Evolutionary conservation across 306 rosid genomes (phyloP).

Genomic region (Quercus bicolor): DNA sequence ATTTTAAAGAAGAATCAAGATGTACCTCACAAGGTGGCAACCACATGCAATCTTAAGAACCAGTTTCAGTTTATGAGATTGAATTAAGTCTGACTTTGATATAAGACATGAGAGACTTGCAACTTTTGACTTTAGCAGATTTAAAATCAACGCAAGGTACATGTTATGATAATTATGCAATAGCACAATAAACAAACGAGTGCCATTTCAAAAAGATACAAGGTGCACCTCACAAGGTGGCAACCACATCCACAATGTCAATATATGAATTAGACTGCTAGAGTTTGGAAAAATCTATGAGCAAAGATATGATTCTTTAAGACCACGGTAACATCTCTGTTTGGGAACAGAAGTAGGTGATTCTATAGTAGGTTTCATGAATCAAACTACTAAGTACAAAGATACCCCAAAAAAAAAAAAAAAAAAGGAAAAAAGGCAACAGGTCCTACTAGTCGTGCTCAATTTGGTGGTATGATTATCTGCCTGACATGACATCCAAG

Average conservation of each 20-base stretch:
- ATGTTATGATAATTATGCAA: neutral
- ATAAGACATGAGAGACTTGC: neutral
- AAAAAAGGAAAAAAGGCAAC: neutral
- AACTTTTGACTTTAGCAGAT: neutral
- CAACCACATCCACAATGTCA: neutral
- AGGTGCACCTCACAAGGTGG: neutral
- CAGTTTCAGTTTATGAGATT: neutral
- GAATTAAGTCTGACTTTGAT: too few relatives aligned
- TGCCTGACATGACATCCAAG: constrained; percentile 17
- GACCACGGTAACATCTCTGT: neutral
- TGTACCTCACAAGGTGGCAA: neutral
- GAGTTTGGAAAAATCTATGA: neutral
- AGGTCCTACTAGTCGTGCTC: neutral
- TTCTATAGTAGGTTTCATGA: neutral
- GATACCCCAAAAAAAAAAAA: neutral
- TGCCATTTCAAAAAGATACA: neutral
- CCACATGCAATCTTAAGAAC: neutral
- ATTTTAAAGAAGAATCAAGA: neutral
- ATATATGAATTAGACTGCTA: neutral
- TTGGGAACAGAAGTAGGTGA: neutral
- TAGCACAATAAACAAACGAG: neutral
- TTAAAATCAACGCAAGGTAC: neutral
- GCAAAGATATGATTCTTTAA: neutral
- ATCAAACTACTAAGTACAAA: constrained; percentile 13
- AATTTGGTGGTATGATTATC: constrained; percentile 4